Evolutionary conservation across 805 yeast genomes (phyloP).

Genomic region (Candida ipomoeae): DNA sequence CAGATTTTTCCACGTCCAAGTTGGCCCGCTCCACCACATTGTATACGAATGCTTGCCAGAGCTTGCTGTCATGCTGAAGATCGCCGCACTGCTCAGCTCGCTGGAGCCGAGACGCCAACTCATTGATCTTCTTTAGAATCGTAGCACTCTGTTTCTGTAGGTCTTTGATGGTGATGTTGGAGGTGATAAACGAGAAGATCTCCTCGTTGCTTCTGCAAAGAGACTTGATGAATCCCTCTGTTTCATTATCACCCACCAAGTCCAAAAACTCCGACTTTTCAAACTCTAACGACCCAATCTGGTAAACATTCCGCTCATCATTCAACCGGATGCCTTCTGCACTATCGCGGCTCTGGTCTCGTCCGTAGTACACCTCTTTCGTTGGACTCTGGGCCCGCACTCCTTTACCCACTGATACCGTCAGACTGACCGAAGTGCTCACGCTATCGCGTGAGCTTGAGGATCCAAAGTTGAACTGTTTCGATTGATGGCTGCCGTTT

Average conservation of each 20-base stretch:
- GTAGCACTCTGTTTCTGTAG: constrained; percentile 38
- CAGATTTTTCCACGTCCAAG: constrained; percentile 30
- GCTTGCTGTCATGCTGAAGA: constrained; percentile 18
- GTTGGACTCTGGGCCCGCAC: constrained; percentile 5
- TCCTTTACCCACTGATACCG: constrained; percentile 1
- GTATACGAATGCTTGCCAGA: constrained; percentile 36
- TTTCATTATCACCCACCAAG: constrained; percentile 36
- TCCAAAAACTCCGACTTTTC: constrained; percentile 48
- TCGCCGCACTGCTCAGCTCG: constrained; percentile 31
- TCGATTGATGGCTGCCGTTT: constrained; percentile 6
- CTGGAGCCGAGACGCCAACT: constrained; percentile 28
- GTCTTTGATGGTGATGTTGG: constrained; percentile 41
- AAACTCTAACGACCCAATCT: constrained; percentile 46
- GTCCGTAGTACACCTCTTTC: constrained; percentile 3
- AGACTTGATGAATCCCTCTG: constrained; percentile 55
- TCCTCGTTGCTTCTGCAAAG: constrained; percentile 27
- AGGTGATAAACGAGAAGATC: constrained; percentile 36
- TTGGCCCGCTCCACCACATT: constrained; percentile 28
- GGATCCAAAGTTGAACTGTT: background rate
- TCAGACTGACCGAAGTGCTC: constrained; percentile 13
- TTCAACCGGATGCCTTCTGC: constrained; percentile 23
- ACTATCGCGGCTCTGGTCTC: constrained; percentile 9
- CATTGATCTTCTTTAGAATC: constrained; percentile 27
- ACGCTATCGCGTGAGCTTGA: constrained; percentile 12
- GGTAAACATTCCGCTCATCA: constrained; percentile 32